A percentile compares a stretch with the other conserved stretches of the same genome.
Conservation (phyloP, 1,284 basidiomycete genomes). For the Rhodotorula sp. region DNA sequence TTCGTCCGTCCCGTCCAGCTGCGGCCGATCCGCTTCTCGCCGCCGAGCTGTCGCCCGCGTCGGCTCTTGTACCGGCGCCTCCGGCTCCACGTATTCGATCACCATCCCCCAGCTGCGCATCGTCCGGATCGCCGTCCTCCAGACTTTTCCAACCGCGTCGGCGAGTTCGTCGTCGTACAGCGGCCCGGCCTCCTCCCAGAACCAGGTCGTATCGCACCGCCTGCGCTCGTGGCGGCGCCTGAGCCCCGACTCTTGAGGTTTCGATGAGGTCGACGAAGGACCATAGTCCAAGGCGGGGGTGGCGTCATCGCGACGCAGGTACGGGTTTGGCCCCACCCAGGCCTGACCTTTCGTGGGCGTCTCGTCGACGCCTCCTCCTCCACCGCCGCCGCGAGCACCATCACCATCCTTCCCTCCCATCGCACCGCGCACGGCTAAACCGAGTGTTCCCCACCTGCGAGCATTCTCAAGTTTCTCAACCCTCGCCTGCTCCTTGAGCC, state of each 20-base stretch:
- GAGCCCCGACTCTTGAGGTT: background rate
- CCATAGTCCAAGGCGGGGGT: too few species aligned
- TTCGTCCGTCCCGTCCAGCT: background rate
- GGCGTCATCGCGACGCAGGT: background rate
- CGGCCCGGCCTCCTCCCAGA: background rate
- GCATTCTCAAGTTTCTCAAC: slow-evolving; percentile 48
- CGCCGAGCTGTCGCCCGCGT: background rate
- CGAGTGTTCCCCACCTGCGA: slow-evolving; percentile 37
- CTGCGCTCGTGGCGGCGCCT: background rate
- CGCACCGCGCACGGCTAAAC: too few species aligned
- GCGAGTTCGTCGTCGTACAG: slow-evolving; percentile 8
- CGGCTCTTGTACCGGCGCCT: background rate
- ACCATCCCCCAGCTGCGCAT: slow-evolving; percentile 17
- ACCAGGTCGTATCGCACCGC: background rate
- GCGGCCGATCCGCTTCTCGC: too few species aligned
- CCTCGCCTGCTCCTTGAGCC: slow-evolving; percentile 45
- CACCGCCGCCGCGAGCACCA: too few species aligned
- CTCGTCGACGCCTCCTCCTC: too few species aligned
- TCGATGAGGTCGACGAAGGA: too few species aligned
- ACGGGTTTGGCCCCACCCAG: background rate
- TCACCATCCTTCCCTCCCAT: too few species aligned
- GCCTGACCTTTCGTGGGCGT: too few species aligned
- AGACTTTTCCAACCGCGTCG: slow-evolving; percentile 8
- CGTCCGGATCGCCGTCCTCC: slow-evolving; percentile 13
- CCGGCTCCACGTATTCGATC: slow-evolving; percentile 5